These are phyloP conservation scores for Pholiota conissans DNA, from an alignment of 768 basidiomycete genomes.

Conservation along the genomic window DNA sequence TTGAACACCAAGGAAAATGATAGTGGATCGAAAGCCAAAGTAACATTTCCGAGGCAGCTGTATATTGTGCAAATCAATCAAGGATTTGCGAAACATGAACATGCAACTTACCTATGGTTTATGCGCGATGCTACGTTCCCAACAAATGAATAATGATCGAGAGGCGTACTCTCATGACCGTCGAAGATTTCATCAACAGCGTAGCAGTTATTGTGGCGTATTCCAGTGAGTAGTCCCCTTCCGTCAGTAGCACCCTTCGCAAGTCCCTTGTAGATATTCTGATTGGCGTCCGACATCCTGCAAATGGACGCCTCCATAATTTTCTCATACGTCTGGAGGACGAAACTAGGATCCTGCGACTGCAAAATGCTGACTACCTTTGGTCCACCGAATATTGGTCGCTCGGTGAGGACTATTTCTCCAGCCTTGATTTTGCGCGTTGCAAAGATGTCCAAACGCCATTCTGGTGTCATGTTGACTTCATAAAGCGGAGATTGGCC, in stretches of 20 bases:
- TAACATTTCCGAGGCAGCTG: conserved; percentile 33
- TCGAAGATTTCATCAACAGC: conserved; percentile 20
- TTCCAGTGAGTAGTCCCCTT: conserved; percentile 32
- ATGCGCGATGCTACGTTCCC: conserved; percentile 21
- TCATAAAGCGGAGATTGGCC: not conserved
- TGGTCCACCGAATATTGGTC: conserved; percentile 33
- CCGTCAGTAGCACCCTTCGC: conserved; percentile 30
- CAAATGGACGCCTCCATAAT: conserved; percentile 19
- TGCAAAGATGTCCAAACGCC: conserved; percentile 33
- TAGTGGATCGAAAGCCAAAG: conserved; percentile 23
- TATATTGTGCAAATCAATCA: no score
- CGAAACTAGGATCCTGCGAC: no score
- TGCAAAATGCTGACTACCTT: not conserved
- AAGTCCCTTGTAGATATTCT: conserved; percentile 29
- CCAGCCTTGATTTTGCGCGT: conserved; percentile 24
- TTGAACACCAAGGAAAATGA: conserved; percentile 31
- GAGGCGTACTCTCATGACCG: conserved; percentile 1
- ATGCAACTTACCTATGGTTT: conserved; percentile 33
- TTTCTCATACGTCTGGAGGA: conserved; percentile 14
- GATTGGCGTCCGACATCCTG: conserved; percentile 24
- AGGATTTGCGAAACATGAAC: no score
- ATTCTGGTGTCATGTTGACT: conserved; percentile 5
- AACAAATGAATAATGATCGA: not conserved
- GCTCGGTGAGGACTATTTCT: conserved; percentile 35
- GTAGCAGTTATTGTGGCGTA: conserved; percentile 34